Percentiles rank a stretch among this genome's conserved stretches.
Evolutionary conservation across 495 filamentous ascomycete genomes (phyloP).

Genomic region (Hypoxylon fragiforme): DNA sequence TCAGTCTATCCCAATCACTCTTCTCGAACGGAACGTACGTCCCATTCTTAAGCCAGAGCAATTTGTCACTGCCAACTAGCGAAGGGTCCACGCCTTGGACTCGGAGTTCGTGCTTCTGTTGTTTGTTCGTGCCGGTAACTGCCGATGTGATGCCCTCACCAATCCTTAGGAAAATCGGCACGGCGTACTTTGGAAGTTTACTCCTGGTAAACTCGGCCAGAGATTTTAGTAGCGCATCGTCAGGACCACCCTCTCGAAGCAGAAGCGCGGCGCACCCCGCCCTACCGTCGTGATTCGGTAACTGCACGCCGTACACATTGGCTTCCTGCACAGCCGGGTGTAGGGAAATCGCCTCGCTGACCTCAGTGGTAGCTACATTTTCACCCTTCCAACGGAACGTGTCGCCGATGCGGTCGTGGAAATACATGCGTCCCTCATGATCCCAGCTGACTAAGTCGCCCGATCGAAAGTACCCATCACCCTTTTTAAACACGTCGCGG

Average conservation of each 20-base stretch:
- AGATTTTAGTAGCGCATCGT: constrained; percentile 52
- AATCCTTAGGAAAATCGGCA: constrained; percentile 76
- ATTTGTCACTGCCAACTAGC: constrained; percentile 58
- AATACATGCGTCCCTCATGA: constrained; percentile 74
- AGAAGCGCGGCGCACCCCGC: constrained; percentile 80
- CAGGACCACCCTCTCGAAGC: constrained; percentile 48
- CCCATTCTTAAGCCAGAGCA: constrained; percentile 67
- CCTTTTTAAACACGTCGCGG: constrained; percentile 74
- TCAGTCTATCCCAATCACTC: constrained; percentile 70
- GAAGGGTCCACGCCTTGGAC: constrained; percentile 71
- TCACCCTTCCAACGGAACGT: constrained; percentile 96
- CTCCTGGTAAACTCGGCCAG: constrained; percentile 61
- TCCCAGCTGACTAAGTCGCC: constrained; percentile 81
- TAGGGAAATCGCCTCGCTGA: constrained; percentile 69
- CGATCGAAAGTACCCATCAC: constrained; percentile 84
- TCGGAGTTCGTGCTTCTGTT: constrained; percentile 75
- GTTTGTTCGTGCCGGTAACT: constrained; percentile 84
- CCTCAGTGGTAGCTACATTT: constrained; percentile 87
- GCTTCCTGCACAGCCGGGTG: constrained; percentile 73
- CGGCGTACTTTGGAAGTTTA: constrained; percentile 70
- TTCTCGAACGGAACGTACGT: constrained; percentile 68
- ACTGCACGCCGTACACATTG: constrained; percentile 83
- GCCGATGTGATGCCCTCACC: constrained; percentile 56
- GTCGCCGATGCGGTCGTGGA: constrained; percentile 89
- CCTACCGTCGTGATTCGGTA: constrained; percentile 84